These are phyloP conservation scores for Trichoderma gamsii DNA, from an alignment of 495 filamentous ascomycete genomes.

Conservation along the genomic window DNA sequence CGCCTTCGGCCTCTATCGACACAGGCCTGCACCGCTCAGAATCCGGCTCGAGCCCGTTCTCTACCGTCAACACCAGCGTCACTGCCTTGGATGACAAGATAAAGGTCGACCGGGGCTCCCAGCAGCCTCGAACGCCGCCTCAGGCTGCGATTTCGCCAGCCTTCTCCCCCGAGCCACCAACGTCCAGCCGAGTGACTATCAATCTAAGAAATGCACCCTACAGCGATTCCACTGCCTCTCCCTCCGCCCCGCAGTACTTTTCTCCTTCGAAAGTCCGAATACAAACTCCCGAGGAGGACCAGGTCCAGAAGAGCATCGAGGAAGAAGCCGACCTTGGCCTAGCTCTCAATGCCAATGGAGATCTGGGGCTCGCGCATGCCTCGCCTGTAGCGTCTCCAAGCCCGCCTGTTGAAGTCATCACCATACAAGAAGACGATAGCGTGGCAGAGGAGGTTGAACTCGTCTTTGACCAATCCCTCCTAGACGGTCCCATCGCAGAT, in stretches of 20 bases:
- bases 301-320: constrained; percentile 37
- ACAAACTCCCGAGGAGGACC: constrained; percentile 20
- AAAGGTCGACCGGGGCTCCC: background rate
- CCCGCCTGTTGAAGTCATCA: constrained; percentile 30
- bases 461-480: constrained; percentile 22
- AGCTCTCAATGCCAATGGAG: constrained; percentile 21
- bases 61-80: background rate
- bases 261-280: constrained; percentile 18
- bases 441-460: constrained; percentile 24
- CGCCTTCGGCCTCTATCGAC: constrained; percentile 38
- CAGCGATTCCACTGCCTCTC: constrained; percentile 42
- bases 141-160: constrained; percentile 16
- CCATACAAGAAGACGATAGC: constrained; percentile 24
- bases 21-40: constrained; percentile 28
- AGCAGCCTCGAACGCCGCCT: constrained; percentile 19
- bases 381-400: constrained; percentile 35
- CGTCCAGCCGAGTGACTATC: constrained; percentile 47
- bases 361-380: constrained; percentile 29
- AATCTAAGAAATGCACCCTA: constrained; percentile 43
- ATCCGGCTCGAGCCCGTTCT: constrained; percentile 19
- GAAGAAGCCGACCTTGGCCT: constrained; percentile 35
- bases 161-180: constrained; percentile 26
- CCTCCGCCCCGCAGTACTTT: constrained; percentile 28
- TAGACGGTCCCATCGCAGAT: constrained; percentile 24
- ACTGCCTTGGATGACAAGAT: background rate